phyloP scores from a whole-genome alignment of 306 rosid genomes.

The Vachellia collinsii region DNA sequence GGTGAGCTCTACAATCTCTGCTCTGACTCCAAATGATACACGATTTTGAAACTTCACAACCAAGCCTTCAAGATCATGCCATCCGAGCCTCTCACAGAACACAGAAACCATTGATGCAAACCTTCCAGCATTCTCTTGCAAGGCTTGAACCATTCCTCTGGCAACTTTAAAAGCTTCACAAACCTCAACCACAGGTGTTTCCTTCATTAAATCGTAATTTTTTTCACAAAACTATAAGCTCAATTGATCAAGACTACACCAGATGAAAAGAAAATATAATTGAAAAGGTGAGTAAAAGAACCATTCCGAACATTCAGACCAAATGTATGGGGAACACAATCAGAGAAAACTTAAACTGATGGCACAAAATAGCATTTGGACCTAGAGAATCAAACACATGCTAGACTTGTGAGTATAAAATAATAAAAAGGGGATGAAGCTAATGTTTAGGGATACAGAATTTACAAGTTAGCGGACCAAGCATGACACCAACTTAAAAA shows the following conservation, averaged over 20 bases:
- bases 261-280: background rate
- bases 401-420: background rate
- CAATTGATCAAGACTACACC: slow-evolving; percentile 9
- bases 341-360: background rate
- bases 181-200: slow-evolving; percentile 83
- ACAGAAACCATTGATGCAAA: slow-evolving; percentile 96
- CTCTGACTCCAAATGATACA: slow-evolving; percentile 92
- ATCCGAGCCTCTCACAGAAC: slow-evolving; percentile 96
- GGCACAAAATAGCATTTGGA: background rate
- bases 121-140: slow-evolving; percentile 98
- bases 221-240: slow-evolving; percentile 13
- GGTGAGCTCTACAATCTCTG: slow-evolving; percentile 97
- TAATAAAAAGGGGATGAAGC: background rate
- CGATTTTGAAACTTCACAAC: slow-evolving; percentile 94
- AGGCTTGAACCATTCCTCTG: slow-evolving; percentile 95
- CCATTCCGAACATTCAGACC: background rate
- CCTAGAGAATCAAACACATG: background rate
- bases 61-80: slow-evolving; percentile 93
- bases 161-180: slow-evolving; percentile 93
- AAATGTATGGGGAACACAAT: background rate
- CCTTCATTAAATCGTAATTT: slow-evolving; percentile 54
- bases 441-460: background rate
- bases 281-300: background rate
- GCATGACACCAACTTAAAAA: background rate
- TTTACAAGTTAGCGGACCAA: background rate